Percentiles rank a stretch among this genome's conserved stretches.
Evolutionary conservation across 768 basidiomycete genomes (phyloP).

Genomic region (Rhodotorula graminis): DNA sequence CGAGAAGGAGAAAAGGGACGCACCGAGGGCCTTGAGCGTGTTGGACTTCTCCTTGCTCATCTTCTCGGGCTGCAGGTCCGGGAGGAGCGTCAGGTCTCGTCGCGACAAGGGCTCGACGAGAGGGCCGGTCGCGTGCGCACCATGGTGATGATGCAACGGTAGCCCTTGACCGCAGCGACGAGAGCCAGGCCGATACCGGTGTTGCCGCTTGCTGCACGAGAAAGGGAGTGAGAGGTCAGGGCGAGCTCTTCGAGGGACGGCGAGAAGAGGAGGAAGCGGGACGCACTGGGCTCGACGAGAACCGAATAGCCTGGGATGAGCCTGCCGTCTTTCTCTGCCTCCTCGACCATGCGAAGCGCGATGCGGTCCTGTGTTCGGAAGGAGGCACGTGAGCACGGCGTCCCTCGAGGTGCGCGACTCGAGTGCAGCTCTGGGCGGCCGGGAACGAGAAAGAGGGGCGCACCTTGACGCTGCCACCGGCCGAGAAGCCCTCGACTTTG

Average conservation of each 20-base stretch:
- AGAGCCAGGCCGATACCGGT: constrained; percentile 71
- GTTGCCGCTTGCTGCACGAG: constrained; percentile 32
- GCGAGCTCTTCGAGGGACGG: not conserved
- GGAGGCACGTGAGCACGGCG: not conserved
- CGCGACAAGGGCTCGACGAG: not conserved
- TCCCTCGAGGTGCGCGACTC: not conserved
- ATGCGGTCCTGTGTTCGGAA: constrained; percentile 31
- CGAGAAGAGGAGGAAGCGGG: not conserved
- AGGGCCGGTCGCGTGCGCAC: not conserved
- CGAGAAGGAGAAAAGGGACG: not conserved
- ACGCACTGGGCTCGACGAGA: constrained; percentile 76
- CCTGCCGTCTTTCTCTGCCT: constrained; percentile 81
- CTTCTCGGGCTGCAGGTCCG: constrained; percentile 73
- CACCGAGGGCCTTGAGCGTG: constrained; percentile 71
- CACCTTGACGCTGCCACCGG: constrained; percentile 87
- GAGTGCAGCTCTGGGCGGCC: too few species aligned
- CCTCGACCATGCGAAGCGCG: constrained; percentile 73
- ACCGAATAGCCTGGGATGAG: constrained; percentile 82
- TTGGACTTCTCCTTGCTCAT: constrained; percentile 98
- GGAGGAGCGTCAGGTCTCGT: not conserved
- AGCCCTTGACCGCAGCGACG: constrained; percentile 83
- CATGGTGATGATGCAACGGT: constrained; percentile 49
- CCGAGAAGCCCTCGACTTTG: constrained; percentile 83
- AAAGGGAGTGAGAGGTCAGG: constrained; percentile 13
- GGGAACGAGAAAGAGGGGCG: not conserved